Evolutionary conservation across 495 filamentous ascomycete genomes (phyloP).

Genomic region (Hyaloscypha bicolor): DNA sequence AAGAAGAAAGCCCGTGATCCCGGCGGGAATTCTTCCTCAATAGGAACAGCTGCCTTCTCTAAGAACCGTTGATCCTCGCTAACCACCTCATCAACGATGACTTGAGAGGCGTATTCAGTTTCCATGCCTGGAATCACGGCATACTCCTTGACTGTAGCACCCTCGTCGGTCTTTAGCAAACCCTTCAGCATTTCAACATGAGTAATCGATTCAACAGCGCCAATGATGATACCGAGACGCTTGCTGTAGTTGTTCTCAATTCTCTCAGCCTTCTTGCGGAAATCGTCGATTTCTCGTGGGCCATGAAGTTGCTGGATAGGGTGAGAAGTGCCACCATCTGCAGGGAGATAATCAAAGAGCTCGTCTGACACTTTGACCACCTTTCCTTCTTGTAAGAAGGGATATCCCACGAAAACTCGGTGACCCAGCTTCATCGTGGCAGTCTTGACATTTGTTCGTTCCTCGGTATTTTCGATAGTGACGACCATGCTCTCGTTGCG

Average conservation of each 20-base stretch:
- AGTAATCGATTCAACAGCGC: constrained; percentile 82
- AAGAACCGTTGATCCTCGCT: constrained; percentile 93
- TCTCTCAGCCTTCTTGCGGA: constrained; percentile 77
- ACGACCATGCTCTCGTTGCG: constrained; percentile 96
- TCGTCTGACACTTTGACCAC: constrained; percentile 90
- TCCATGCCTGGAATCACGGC: constrained; percentile 86
- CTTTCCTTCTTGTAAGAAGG: constrained; percentile 92
- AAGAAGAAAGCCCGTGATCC: constrained; percentile 87
- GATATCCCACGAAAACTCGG: constrained; percentile 90
- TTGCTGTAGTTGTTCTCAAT: constrained; percentile 90
- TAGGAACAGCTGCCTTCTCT: constrained; percentile 79
- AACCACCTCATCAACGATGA: constrained; percentile 85
- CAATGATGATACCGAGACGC: constrained; percentile 84
- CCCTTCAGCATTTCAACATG: constrained; percentile 93
- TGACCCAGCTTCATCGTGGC: constrained; percentile 82
- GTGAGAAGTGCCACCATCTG: constrained; percentile 59
- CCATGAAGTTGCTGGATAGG: constrained; percentile 64
- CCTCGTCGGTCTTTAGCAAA: constrained; percentile 85
- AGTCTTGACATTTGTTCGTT: constrained; percentile 65
- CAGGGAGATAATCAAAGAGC: constrained; percentile 83
- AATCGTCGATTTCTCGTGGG: constrained; percentile 78
- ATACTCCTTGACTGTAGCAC: constrained; percentile 92
- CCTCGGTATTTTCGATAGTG: constrained; percentile 74
- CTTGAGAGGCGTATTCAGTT: constrained; percentile 87
- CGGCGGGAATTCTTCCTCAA: constrained; percentile 90